These are phyloP conservation scores for Colletotrichum ledebouriae DNA, from an alignment of 2,329 filamentous ascomycete genomes.

Conservation along the genomic window DNA sequence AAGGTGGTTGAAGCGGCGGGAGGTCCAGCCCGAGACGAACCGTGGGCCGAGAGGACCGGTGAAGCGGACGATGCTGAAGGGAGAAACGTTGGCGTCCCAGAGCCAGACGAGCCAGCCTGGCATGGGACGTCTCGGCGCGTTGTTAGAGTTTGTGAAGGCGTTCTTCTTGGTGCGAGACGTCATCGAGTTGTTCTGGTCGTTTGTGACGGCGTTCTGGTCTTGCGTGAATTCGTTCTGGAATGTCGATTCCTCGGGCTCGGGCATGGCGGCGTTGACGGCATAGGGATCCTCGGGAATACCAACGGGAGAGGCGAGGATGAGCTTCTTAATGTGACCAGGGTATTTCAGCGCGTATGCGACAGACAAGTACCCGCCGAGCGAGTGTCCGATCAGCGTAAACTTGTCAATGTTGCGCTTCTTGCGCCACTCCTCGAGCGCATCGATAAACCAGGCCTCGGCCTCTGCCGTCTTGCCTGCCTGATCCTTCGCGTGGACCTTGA, in stretches of 20 bases:
- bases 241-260: constrained; percentile 80
- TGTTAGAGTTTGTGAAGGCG: constrained; percentile 52
- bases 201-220: constrained; percentile 71
- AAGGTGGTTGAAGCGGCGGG: constrained; percentile 90
- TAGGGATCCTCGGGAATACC: constrained; percentile 96
- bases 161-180: constrained; percentile 50
- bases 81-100: constrained; percentile 97
- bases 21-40: constrained; percentile 95
- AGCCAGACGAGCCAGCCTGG: constrained; percentile 92
- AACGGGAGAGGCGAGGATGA: constrained; percentile 94
- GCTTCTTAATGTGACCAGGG: constrained; percentile 92
- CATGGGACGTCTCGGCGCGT: constrained; percentile 67
- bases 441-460: constrained; percentile 95
- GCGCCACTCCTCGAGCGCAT: constrained; percentile 96
- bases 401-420: constrained; percentile 88
- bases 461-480: constrained; percentile 85
- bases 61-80: constrained; percentile 91
- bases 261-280: constrained; percentile 83
- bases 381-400: constrained; percentile 94
- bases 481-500: constrained; percentile 87
- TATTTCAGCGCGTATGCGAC: constrained; percentile 97
- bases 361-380: constrained; percentile 93
- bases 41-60: constrained; percentile 90
- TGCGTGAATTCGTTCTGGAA: constrained; percentile 84
- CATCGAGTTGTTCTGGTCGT: constrained; percentile 51